A percentile compares a stretch with the other conserved stretches of the same genome.
Conservation (phyloP, 768 basidiomycete species). For the Tulasnella sp. region DNA sequence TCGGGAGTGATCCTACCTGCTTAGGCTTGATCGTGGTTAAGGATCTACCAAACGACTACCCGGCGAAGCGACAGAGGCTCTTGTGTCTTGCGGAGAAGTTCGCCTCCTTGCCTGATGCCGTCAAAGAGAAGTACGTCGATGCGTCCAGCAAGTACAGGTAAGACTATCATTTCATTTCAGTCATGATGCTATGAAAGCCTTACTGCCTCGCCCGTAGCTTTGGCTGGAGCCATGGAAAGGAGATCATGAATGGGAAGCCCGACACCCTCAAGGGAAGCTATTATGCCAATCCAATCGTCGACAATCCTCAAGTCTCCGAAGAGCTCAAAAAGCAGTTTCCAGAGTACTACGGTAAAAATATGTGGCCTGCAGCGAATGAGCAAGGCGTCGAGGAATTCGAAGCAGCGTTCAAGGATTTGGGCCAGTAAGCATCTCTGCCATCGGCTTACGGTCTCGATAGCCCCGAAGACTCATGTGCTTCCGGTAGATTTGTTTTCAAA, state of each 20-base stretch:
- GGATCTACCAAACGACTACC: constrained; percentile 65
- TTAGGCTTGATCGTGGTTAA: constrained; percentile 73
- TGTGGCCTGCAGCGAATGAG: constrained; percentile 57
- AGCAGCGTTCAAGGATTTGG: constrained; percentile 77
- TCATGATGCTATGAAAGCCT: background rate
- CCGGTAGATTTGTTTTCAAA: constrained; percentile 57
- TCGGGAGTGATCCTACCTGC: constrained; percentile 64
- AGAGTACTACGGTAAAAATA: constrained; percentile 81
- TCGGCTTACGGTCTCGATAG: background rate
- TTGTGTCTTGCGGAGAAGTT: constrained; percentile 68
- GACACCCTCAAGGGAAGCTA: constrained; percentile 87
- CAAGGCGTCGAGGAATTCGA: constrained; percentile 64
- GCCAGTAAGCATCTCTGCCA: constrained; percentile 33
- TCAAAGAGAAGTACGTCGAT: constrained; percentile 66
- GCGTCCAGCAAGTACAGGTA: constrained; percentile 64
- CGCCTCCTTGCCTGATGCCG: constrained; percentile 51
- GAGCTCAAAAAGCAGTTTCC: constrained; percentile 44
- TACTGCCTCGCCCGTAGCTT: constrained; percentile 38
- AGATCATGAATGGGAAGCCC: constrained; percentile 92
- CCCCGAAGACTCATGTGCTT: constrained; percentile 11
- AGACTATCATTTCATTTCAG: constrained; percentile 14
- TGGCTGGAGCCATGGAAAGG: constrained; percentile 99
- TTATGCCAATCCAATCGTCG: constrained; percentile 78
- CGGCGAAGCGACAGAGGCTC: constrained; percentile 51
- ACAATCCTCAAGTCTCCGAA: constrained; percentile 48